Conservation (phyloP, 1,139 yeast species). For the Zygosaccharomyces sapae region DNA sequence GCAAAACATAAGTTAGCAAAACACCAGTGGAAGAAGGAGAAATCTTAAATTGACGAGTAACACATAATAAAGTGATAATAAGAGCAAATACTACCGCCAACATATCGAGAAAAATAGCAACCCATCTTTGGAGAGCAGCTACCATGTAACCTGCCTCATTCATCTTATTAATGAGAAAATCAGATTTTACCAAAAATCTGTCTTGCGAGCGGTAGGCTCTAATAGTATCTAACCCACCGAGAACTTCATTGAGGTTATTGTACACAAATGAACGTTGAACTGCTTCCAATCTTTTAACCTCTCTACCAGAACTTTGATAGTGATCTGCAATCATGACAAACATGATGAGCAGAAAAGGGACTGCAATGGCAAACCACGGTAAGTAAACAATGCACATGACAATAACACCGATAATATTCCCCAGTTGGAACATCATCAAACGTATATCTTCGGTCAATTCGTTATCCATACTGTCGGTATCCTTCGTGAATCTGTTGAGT, state of each 20-base stretch:
- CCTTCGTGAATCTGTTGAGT: slow-evolving; percentile 72
- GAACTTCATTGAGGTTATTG: slow-evolving; percentile 69
- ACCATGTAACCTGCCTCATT: slow-evolving; percentile 68
- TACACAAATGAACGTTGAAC: slow-evolving; percentile 70
- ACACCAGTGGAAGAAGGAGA: slow-evolving; percentile 72
- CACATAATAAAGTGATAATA: slow-evolving; percentile 57
- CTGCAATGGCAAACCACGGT: slow-evolving; percentile 73
- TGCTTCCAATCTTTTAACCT: slow-evolving; percentile 79
- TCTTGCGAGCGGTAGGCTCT: slow-evolving; percentile 54
- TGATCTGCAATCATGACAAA: slow-evolving; percentile 52
- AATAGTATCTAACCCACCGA: slow-evolving; percentile 68
- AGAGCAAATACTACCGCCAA: slow-evolving; percentile 46
- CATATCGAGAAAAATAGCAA: slow-evolving; percentile 57
- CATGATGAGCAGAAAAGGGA: slow-evolving; percentile 49
- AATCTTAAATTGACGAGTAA: slow-evolving; percentile 59
- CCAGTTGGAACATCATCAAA: slow-evolving; percentile 47
- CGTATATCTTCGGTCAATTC: slow-evolving; percentile 61
- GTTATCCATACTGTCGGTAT: slow-evolving; percentile 77
- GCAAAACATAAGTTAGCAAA: slow-evolving; percentile 57
- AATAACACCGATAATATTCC: slow-evolving; percentile 58
- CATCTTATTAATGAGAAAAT: slow-evolving; percentile 52
- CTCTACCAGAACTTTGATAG: slow-evolving; percentile 78
- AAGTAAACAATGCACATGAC: slow-evolving; percentile 66
- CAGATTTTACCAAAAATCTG: slow-evolving; percentile 51
- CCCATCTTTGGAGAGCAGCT: slow-evolving; percentile 75